Evolutionary conservation across 176 grass and related monocot species (phyloP), one percentile per base, ranked within the genome.

Genomic region (Coix lacrymajobi): DNA sequence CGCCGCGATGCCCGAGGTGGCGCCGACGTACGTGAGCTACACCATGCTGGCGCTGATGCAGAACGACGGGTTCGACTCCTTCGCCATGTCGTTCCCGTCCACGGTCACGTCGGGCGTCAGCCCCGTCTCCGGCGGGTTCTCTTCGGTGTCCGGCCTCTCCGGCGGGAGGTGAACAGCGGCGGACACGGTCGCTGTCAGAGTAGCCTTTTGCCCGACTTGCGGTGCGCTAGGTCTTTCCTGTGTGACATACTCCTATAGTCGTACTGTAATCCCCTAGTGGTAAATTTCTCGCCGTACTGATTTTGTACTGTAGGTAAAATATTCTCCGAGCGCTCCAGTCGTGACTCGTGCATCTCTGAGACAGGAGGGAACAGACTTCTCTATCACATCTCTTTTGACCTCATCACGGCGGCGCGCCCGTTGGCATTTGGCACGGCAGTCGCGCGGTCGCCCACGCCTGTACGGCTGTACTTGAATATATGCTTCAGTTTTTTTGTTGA

Each of bases 61-160:
- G 78, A 89, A 86, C 83, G 88, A 86, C 20, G 88, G 88, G 43
- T 86, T 89, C 72, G 88, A 89, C 73, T 86, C 88, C 3, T 89
- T 85, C 78, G 72, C 72, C 65, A 58, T 78, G 88, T 89, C 88
- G 4, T 85, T 82, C 83, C 88, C 88, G 17, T 89, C 88, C 78
- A 72, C 83, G 15, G 88, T 26, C 51, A 71, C 83, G 14, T 77
- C 78, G 7, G 22, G 37, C 65, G 54, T 33, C 88, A 73, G 71
- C 72, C 83, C 78, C 78, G 52, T 81, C 3, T 78, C 83, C 44
- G 83, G 65, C 33, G 78, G 22, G 11, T 45, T 52, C 63, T 85
- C 87, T 0, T 85, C 87, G 0, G 83, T 72, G 15, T 89, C 88
- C 20, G 88, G 88, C 3, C 88, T 89, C 83, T 89, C 88, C 4